Evolutionary conservation across 2,329 filamentous ascomycete genomes (phyloP).

Genomic region (Fusarium lyarnte): DNA sequence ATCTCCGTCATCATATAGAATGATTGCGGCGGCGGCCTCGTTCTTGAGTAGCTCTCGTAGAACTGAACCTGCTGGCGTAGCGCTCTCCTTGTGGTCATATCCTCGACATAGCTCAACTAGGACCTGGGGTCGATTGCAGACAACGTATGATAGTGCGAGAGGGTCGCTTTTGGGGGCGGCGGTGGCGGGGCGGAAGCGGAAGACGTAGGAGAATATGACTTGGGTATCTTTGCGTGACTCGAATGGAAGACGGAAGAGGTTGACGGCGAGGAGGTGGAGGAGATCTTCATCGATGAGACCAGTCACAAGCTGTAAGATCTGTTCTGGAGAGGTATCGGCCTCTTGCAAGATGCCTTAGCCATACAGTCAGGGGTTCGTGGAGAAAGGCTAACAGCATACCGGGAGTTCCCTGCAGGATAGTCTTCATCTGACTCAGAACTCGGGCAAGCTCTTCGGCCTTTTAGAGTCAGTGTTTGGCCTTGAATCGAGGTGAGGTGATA

Average conservation of each 20-base stretch:
- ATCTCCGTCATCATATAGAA: constrained; percentile 89
- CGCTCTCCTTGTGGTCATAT: constrained; percentile 90
- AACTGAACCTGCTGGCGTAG: constrained; percentile 89
- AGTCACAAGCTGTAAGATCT: constrained; percentile 86
- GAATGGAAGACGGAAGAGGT: constrained; percentile 88
- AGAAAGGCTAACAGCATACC: constrained; percentile 61
- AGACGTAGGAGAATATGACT: constrained; percentile 93
- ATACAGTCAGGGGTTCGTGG: constrained; percentile 2
- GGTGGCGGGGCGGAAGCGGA: constrained; percentile 82
- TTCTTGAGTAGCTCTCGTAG: constrained; percentile 89
- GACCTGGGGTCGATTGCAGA: constrained; percentile 86
- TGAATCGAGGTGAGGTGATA: not conserved
- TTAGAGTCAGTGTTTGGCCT: not conserved
- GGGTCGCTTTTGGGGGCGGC: constrained; percentile 77
- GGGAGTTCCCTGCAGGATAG: constrained; percentile 90
- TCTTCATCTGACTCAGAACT: constrained; percentile 89
- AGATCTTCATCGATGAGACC: constrained; percentile 90
- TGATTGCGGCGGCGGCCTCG: constrained; percentile 88
- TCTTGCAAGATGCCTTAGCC: constrained; percentile 62
- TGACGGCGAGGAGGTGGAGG: constrained; percentile 82
- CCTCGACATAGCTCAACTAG: constrained; percentile 88
- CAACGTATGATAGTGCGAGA: constrained; percentile 87
- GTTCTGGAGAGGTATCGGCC: constrained; percentile 84
- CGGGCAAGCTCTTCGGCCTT: constrained; percentile 89
- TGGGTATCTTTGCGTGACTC: constrained; percentile 96